These are phyloP conservation scores for Kwoniella sp. DNA, from an alignment of 768 basidiomycete genomes.

Conservation along the genomic window DNA sequence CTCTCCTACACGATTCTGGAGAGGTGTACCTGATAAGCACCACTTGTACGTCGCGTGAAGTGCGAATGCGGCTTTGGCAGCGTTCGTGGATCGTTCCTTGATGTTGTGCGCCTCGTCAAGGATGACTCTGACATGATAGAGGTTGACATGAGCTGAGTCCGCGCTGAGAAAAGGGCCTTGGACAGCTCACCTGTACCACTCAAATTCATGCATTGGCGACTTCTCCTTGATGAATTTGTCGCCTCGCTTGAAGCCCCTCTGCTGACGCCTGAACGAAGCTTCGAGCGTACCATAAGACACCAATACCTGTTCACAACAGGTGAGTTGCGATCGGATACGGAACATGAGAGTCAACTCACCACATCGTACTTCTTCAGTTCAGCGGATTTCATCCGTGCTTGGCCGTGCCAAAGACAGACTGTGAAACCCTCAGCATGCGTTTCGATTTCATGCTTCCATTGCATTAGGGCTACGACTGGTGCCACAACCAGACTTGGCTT, in stretches of 20 bases:
- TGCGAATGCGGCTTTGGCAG: slow-evolving; percentile 95
- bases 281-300: slow-evolving; percentile 81
- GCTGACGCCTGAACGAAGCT: slow-evolving; percentile 88
- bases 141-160: neutral
- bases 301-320: slow-evolving; percentile 33
- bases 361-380: slow-evolving; percentile 85
- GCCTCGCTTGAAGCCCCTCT: slow-evolving; percentile 86
- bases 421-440: slow-evolving; percentile 80
- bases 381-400: slow-evolving; percentile 68
- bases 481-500: slow-evolving; percentile 92
- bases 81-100: slow-evolving; percentile 91
- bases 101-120: slow-evolving; percentile 98
- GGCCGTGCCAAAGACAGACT: slow-evolving; percentile 88
- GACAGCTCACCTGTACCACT: slow-evolving; percentile 69
- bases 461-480: slow-evolving; percentile 64
- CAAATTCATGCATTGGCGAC: slow-evolving; percentile 77
- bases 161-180: slow-evolving; percentile 61
- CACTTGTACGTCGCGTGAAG: slow-evolving; percentile 78
- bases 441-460: slow-evolving; percentile 94
- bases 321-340: neutral
- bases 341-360: slow-evolving; percentile 57
- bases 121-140: slow-evolving; percentile 51
- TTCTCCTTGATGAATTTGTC: slow-evolving; percentile 81
- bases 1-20: slow-evolving; percentile 99
- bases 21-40: slow-evolving; percentile 95